A percentile compares a stretch with the other conserved stretches of the same genome.
Evolutionary conservation across 768 basidiomycete species (phyloP).

Genomic region (Termitomyces titanicus): DNA sequence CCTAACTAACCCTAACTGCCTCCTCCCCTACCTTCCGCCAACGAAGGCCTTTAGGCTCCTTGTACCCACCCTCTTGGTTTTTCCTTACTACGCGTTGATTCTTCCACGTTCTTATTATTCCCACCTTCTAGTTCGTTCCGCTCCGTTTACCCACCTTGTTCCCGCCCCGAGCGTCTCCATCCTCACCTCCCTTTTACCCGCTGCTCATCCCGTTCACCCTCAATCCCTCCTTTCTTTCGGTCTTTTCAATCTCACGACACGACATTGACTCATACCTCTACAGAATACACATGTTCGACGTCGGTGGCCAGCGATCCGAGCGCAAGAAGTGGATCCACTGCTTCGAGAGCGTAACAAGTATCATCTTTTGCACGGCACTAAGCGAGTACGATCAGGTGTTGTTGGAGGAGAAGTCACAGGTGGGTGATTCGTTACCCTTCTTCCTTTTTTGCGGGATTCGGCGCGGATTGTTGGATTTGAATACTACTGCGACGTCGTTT

Average conservation of each 20-base stretch:
- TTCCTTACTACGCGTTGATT: too few relatives aligned
- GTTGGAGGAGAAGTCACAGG: slow-evolving; percentile 66
- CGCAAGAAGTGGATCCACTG: slow-evolving; percentile 70
- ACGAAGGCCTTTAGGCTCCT: too few relatives aligned
- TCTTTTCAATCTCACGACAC: background rate
- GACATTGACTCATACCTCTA: background rate
- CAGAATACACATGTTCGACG: slow-evolving; percentile 72
- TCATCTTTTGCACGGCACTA: slow-evolving; percentile 66
- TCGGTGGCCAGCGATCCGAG: slow-evolving; percentile 77
- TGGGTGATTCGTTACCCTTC: slow-evolving; percentile 21
- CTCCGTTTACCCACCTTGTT: too few relatives aligned
- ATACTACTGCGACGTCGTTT: too few relatives aligned
- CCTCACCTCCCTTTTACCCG: too few relatives aligned
- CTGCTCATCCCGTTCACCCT: background rate
- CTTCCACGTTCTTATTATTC: too few relatives aligned
- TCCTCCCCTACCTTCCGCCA: too few relatives aligned
- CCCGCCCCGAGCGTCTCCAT: too few relatives aligned
- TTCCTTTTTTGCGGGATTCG: background rate
- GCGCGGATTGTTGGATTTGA: too few relatives aligned
- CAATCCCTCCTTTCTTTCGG: background rate
- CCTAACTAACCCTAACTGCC: too few relatives aligned
- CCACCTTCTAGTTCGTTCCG: too few relatives aligned
- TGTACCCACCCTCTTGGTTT: too few relatives aligned
- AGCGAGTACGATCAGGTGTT: slow-evolving; percentile 75
- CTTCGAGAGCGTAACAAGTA: slow-evolving; percentile 48